A percentile compares a stretch with the other conserved stretches of the same genome.
phyloP scores from a whole-genome alignment of 2,329 filamentous ascomycete genomes.

The Chrysosporium keratinophilum region DNA sequence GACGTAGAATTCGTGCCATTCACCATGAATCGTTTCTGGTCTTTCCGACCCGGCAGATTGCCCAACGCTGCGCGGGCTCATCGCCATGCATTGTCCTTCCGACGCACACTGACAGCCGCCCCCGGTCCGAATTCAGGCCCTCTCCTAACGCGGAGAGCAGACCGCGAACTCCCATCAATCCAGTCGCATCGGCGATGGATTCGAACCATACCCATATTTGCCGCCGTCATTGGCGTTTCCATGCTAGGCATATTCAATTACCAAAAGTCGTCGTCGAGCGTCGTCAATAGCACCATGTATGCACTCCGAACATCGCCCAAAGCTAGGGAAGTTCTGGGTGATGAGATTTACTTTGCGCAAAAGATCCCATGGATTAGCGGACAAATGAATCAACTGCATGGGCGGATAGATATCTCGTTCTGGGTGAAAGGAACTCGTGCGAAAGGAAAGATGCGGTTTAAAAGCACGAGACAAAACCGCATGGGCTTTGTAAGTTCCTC shows the following conservation, averaged over 20 bases:
- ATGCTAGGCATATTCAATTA: slow-evolving; percentile 96
- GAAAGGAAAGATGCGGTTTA: slow-evolving; percentile 67
- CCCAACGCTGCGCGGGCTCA: background rate
- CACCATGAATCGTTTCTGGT: slow-evolving; percentile 1
- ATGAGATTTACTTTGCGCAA: slow-evolving; percentile 72
- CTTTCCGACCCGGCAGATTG: background rate
- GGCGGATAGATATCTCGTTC: slow-evolving; percentile 77
- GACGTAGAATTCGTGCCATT: background rate
- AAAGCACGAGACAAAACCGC: slow-evolving; percentile 58
- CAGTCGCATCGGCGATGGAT: slow-evolving; percentile 50
- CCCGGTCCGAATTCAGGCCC: slow-evolving; percentile 43
- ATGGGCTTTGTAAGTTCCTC: slow-evolving; percentile 44
- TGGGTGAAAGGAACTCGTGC: slow-evolving; percentile 68
- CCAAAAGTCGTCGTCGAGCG: slow-evolving; percentile 80
- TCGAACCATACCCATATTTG: slow-evolving; percentile 70
- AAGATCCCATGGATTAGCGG: slow-evolving; percentile 75
- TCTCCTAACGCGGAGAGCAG: slow-evolving; percentile 43
- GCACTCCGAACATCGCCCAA: slow-evolving; percentile 68
- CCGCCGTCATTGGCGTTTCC: slow-evolving; percentile 57
- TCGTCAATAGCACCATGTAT: slow-evolving; percentile 83
- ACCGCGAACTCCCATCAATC: slow-evolving; percentile 43
- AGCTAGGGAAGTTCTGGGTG: slow-evolving; percentile 69
- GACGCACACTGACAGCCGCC: slow-evolving; percentile 41
- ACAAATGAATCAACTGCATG: slow-evolving; percentile 88
- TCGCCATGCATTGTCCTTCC: slow-evolving; percentile 16